Conservation (phyloP, 805 yeast genomes). For the Saturnispora halmiae region DNA sequence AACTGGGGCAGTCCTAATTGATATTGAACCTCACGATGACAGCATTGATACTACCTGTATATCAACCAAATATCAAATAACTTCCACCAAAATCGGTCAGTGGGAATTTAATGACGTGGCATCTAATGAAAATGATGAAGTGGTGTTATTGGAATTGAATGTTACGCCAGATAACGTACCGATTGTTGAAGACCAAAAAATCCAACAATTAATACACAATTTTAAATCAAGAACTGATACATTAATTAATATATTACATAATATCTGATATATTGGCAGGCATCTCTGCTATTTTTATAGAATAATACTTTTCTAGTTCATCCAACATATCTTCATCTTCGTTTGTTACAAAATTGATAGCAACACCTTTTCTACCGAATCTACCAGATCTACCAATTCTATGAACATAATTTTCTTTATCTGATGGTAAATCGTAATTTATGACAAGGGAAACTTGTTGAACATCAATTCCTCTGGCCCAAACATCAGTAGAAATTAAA, state of each 20-base stretch:
- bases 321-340: conserved; percentile 67
- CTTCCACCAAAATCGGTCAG: neutral
- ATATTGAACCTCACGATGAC: neutral
- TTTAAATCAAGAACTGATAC: conserved; percentile 9
- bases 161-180: too few species aligned
- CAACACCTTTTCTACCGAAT: conserved; percentile 97
- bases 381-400: conserved; percentile 98
- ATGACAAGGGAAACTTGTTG: conserved; percentile 95
- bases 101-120: too few species aligned
- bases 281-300: conserved; percentile 67
- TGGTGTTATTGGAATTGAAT: too few species aligned
- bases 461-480: conserved; percentile 98
- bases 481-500: conserved; percentile 89
- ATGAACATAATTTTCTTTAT: conserved; percentile 93
- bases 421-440: conserved; percentile 87
- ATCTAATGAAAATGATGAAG: too few species aligned
- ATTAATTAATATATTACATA: conserved; percentile 10
- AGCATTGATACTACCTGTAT: conserved; percentile 11
- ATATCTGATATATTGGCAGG: conserved; percentile 52
- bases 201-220: neutral
- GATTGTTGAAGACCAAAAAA: too few species aligned
- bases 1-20: neutral
- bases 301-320: conserved; percentile 67
- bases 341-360: conserved; percentile 84
- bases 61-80: conserved; percentile 7